Conservation (phyloP, 2,329 filamentous ascomycete genomes). For the Trichocomaceae sp. region DNA sequence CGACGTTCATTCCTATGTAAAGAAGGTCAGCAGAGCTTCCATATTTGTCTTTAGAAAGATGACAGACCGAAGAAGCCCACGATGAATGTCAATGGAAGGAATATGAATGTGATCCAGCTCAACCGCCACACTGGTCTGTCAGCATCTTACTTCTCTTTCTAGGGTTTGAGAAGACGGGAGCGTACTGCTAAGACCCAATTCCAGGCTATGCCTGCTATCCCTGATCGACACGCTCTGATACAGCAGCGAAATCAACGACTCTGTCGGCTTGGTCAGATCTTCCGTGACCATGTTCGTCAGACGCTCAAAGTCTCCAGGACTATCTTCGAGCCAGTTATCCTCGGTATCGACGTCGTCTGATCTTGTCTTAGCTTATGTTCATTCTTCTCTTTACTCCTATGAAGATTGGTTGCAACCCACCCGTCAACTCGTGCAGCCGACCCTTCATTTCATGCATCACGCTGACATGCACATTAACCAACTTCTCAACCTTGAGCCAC, state of each 20-base stretch:
- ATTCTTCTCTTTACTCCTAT: background rate
- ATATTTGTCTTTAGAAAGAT: constrained; percentile 30
- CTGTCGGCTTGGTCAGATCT: constrained; percentile 46
- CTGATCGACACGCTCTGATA: constrained; percentile 50
- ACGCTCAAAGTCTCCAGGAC: constrained; percentile 39
- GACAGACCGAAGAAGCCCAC: constrained; percentile 34
- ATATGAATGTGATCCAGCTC: constrained; percentile 37
- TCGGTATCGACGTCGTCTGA: constrained; percentile 21
- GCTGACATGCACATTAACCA: constrained; percentile 46
- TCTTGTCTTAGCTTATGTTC: background rate
- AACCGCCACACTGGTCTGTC: constrained; percentile 23
- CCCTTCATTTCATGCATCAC: constrained; percentile 41
- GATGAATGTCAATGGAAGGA: constrained; percentile 45
- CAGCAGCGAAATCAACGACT: constrained; percentile 45
- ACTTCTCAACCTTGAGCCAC: constrained; percentile 49
- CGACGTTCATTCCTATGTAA: constrained; percentile 37
- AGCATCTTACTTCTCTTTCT: too few relatives aligned
- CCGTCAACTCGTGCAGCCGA: constrained; percentile 38
- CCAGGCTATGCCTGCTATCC: constrained; percentile 45
- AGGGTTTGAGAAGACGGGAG: background rate
- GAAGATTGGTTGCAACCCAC: constrained; percentile 11
- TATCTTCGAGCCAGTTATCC: constrained; percentile 37
- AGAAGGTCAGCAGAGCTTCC: background rate
- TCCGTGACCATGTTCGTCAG: constrained; percentile 44
- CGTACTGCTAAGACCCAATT: constrained; percentile 46